These are phyloP conservation scores for Aristolochia fimbriata DNA, from an alignment of 164 flowering plant genomes.

Conservation along the genomic window DNA sequence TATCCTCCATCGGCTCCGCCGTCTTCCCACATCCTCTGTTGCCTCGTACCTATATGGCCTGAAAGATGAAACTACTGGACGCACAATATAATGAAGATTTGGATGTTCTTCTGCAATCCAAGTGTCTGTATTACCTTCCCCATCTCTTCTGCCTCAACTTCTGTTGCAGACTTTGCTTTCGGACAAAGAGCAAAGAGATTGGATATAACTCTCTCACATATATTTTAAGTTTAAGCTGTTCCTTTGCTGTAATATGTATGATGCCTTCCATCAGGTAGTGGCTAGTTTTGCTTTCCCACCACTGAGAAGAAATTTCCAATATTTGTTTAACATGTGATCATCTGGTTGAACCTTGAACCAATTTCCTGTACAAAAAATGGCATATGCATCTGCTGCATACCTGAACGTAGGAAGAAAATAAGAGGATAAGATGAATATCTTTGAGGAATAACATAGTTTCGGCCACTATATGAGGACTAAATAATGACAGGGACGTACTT, in stretches of 20 bases:
- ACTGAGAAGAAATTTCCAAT: constrained; percentile 45
- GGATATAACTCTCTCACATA: too few species aligned
- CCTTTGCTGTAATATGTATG: too few species aligned
- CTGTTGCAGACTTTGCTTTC: constrained; percentile 47
- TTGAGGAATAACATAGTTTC: too few species aligned
- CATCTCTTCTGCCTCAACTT: constrained; percentile 30
- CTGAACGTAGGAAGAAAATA: constrained; percentile 4
- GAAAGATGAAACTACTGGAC: too few species aligned
- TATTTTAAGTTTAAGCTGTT: too few species aligned
- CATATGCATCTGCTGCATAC: constrained; percentile 96
- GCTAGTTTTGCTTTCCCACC: neutral
- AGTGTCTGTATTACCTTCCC: constrained; percentile 36
- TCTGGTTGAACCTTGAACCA: constrained; percentile 53
- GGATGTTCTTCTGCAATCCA: constrained; percentile 56
- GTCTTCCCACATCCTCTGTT: too few species aligned
- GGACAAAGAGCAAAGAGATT: constrained; percentile 60
- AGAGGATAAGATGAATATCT: neutral
- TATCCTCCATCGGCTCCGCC: too few species aligned
- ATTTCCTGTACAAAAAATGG: too few species aligned
- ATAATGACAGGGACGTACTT: constrained; percentile 32
- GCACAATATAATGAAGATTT: too few species aligned
- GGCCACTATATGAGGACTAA: too few species aligned
- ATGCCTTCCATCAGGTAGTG: too few species aligned
- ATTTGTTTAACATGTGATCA: constrained; percentile 67
- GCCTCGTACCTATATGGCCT: too few species aligned